These are phyloP conservation scores for Davidsoniella neocaledoniae DNA, from an alignment of 2,329 filamentous ascomycete species.

Conservation along the genomic window DNA sequence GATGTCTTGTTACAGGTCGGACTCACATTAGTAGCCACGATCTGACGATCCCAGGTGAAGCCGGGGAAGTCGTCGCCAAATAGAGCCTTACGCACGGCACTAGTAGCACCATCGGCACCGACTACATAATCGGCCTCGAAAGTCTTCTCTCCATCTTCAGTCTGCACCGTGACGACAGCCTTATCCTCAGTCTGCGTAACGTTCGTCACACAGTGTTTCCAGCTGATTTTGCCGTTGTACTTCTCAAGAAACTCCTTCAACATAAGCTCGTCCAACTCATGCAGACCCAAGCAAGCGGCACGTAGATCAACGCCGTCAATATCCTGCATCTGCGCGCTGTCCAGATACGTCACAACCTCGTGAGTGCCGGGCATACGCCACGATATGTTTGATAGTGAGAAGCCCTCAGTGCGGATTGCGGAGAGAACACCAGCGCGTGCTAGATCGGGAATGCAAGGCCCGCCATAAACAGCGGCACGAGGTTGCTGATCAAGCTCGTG, in stretches of 20 bases:
- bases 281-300: constrained; percentile 25
- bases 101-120: constrained; percentile 39
- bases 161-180: constrained; percentile 29
- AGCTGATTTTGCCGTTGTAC: constrained; percentile 23
- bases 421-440: constrained; percentile 40
- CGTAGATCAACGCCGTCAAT: constrained; percentile 25
- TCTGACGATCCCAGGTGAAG: constrained; percentile 41
- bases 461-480: constrained; percentile 44
- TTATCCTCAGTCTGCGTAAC: constrained; percentile 29
- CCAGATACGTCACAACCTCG: constrained; percentile 22
- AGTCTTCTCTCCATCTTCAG: constrained; percentile 21
- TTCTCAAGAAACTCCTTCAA: constrained; percentile 23
- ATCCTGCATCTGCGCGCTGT: constrained; percentile 20
- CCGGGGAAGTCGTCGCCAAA: constrained; percentile 42
- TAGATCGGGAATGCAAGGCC: constrained; percentile 40
- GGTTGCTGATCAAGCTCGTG: constrained; percentile 39
- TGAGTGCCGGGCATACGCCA: constrained; percentile 24
- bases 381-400: constrained; percentile 23
- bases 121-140: constrained; percentile 35
- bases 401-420: constrained; percentile 22
- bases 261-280: constrained; percentile 27
- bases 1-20: background rate
- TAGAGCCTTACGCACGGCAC: constrained; percentile 28
- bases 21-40: constrained; percentile 44
- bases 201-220: constrained; percentile 29